Conservation (phyloP, 306 rosid genomes). For the Vigna nakashimae region DNA sequence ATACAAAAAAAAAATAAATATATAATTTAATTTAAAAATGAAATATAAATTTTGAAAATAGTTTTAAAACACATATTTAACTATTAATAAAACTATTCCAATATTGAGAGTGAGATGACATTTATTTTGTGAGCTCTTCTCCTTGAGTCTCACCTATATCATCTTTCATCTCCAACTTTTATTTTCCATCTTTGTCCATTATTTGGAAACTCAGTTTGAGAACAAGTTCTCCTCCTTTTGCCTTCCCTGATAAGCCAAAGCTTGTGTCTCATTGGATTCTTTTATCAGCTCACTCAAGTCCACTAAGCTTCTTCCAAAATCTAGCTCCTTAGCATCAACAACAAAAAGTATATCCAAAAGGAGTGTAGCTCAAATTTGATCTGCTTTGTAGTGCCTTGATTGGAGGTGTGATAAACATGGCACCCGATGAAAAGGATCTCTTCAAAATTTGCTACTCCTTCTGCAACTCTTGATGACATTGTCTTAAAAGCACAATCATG, state of each 20-base stretch:
- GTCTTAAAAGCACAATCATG: constrained; percentile 91
- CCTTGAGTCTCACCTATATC: no score
- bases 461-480: constrained; percentile 90
- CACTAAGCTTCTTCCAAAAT: constrained; percentile 73
- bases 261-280: constrained; percentile 88
- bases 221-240: constrained; percentile 86
- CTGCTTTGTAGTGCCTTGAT: constrained; percentile 54
- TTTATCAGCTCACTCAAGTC: constrained; percentile 76
- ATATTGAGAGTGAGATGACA: no score
- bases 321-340: constrained; percentile 90
- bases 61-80: no score
- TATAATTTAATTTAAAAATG: no score
- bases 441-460: constrained; percentile 93
- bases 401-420: constrained; percentile 64
- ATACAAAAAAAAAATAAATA: no score
- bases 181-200: constrained; percentile 65
- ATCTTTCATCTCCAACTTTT: no score
- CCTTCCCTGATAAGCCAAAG: constrained; percentile 81
- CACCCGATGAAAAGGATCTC: constrained; percentile 89
- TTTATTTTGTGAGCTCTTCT: no score
- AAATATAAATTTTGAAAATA: no score
- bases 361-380: constrained; percentile 83
- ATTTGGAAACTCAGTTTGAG: constrained; percentile 91
- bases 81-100: no score
- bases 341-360: constrained; percentile 79